Evolutionary conservation across 2,329 filamentous ascomycete species (phyloP), one percentile per base, ranked within the genome.

Genomic region (Talaromyces pinophilus): DNA sequence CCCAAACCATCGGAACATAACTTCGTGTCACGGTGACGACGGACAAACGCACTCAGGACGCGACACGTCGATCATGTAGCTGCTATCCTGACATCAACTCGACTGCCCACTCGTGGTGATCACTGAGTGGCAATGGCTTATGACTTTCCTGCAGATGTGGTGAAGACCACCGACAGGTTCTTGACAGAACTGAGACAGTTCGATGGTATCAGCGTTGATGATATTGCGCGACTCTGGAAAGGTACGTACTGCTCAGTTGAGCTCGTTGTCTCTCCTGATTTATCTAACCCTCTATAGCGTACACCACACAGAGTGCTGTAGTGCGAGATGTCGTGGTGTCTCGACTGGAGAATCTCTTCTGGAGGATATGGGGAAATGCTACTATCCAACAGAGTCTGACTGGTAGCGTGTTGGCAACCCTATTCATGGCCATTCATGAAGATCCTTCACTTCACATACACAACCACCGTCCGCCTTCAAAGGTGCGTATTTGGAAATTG

Each of bases 311-410:
- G 63, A 79, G 79, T 59, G 74, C 78, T 57, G 77, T 79, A 17
- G 76, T 82, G 59, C 74, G 78, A 48, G 77, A 80, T 66, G 73
- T 77, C 48, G 73, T 74, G 5, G 81, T 81, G 55, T 72, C 73
- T 63, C 77, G 83, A 66, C 73, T 84, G n/a, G 81, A 84, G 66
- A 83, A 84, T 71, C 76, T 85, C 35, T 85, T 85, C 71, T 85
- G 83, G 83, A 75, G 83, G 63, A 80, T 85, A 68, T 84, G 81
- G 82, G 76, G 81, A 60, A 82, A 76, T 63, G 71, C 76, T 6
- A 71, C 70, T 7, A 75, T 83, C 15, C 72, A 74, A 19, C 69
- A 72, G 15, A 75, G 72, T 6, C 75, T 84, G 8, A 76, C 74
- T 57, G 77, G 80, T 22, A 73, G 75, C 11, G 78, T 72, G 10